phyloP scores from a whole-genome alignment of 2,329 filamentous ascomycete genomes.

The Immersiporthe knoxdaviesiana region DNA sequence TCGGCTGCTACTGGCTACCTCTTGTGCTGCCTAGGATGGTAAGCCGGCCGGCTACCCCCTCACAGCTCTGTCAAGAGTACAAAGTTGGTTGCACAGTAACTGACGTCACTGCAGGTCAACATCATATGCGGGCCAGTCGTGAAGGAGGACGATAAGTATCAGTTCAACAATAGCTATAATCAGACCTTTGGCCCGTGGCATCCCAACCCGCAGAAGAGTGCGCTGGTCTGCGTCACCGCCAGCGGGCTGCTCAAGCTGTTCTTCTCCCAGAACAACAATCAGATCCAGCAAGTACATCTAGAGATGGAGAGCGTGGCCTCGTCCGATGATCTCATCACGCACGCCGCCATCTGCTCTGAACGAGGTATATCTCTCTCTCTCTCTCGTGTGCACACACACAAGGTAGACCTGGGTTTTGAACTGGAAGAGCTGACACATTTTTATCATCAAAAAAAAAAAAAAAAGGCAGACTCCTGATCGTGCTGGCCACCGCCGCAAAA shows the following conservation, averaged over 20 bases:
- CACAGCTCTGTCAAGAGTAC: not conserved
- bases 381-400: too few species aligned
- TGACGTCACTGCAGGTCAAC: conserved; percentile 43
- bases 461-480: conserved; percentile 63
- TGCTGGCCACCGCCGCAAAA: conserved; percentile 69
- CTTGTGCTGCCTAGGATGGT: conserved; percentile 43
- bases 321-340: conserved; percentile 76
- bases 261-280: conserved; percentile 74
- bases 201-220: conserved; percentile 70
- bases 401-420: too few species aligned
- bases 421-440: conserved; percentile 40
- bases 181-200: conserved; percentile 74
- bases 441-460: too few species aligned
- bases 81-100: not conserved
- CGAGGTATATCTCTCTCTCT: conserved; percentile 64
- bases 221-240: conserved; percentile 75
- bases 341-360: conserved; percentile 75
- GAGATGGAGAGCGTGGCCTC: conserved; percentile 75
- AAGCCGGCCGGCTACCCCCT: not conserved
- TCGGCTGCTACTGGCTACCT: conserved; percentile 86
- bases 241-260: conserved; percentile 75
- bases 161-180: conserved; percentile 68
- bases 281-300: conserved; percentile 72
- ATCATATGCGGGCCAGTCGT: conserved; percentile 63
- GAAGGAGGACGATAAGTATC: conserved; percentile 66